phyloP scores from a whole-genome alignment of 495 filamentous ascomycete genomes.

The Thozetella sp. region DNA sequence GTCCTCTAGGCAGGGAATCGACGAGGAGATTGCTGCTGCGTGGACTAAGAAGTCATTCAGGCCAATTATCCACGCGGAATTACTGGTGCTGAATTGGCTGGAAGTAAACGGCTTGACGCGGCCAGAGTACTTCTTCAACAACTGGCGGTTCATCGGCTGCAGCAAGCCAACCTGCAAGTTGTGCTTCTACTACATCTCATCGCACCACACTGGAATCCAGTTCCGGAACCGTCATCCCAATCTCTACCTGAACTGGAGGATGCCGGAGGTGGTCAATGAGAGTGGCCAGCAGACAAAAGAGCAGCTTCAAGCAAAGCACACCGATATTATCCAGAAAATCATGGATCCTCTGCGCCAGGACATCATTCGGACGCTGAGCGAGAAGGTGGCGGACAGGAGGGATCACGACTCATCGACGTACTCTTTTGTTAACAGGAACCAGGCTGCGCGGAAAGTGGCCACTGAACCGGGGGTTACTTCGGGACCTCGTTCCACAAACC shows the following conservation, averaged over 20 bases:
- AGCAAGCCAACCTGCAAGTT: constrained; percentile 42
- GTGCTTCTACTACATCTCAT: constrained; percentile 29
- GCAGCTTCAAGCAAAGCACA: background rate
- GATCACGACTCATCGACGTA: background rate
- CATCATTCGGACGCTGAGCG: background rate
- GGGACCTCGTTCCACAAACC: too few relatives aligned
- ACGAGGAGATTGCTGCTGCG: background rate
- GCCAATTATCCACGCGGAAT: constrained; percentile 33
- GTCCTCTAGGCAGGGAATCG: too few relatives aligned
- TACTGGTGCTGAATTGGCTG: constrained; percentile 23
- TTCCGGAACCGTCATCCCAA: constrained; percentile 29
- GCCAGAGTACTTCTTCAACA: constrained; percentile 22
- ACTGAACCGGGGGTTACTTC: too few relatives aligned
- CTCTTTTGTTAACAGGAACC: too few relatives aligned
- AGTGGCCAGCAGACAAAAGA: background rate
- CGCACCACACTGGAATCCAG: constrained; percentile 16
- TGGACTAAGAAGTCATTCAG: constrained; percentile 1
- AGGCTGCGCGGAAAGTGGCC: too few relatives aligned
- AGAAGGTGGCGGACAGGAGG: background rate
- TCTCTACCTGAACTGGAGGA: constrained; percentile 34
- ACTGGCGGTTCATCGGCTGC: constrained; percentile 32
- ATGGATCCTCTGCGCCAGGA: background rate
- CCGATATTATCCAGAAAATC: constrained; percentile 15
- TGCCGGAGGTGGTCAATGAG: constrained; percentile 15
- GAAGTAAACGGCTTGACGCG: constrained; percentile 3